Evolutionary conservation across 106 monocot genomes (phyloP).

Genomic region (Phalaenopsis aphrodite): DNA sequence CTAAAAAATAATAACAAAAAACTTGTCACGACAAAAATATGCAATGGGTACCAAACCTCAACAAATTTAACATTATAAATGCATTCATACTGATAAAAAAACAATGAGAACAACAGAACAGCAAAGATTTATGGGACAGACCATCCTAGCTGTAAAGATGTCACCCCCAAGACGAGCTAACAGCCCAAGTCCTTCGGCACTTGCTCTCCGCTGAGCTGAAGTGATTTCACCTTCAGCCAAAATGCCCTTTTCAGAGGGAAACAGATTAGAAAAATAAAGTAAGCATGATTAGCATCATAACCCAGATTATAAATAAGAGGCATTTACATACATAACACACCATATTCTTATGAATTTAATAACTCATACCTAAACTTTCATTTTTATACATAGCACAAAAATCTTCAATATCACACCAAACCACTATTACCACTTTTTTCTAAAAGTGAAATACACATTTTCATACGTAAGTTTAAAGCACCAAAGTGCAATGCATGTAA

Average conservation of each 20-base stretch:
- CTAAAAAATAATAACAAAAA: not conserved
- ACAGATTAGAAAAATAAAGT: slow-evolving; percentile 1
- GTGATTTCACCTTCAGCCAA: slow-evolving; percentile 61
- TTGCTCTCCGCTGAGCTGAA: slow-evolving; percentile 78
- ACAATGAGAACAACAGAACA: not conserved
- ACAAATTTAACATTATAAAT: not conserved
- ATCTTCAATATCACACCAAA: too few species aligned
- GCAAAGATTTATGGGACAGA: slow-evolving; percentile 17
- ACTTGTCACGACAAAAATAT: not conserved
- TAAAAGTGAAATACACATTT: too few species aligned
- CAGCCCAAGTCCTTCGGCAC: slow-evolving; percentile 82
- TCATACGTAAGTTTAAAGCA: too few species aligned
- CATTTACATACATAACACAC: too few species aligned
- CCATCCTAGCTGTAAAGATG: slow-evolving; percentile 86
- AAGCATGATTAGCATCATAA: not conserved
- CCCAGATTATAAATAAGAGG: not conserved
- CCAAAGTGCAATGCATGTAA: too few species aligned
- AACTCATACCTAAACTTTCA: too few species aligned
- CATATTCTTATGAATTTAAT: too few species aligned
- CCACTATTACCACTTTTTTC: too few species aligned
- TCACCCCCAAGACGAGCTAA: slow-evolving; percentile 86
- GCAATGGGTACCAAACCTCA: not conserved
- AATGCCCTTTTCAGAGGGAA: slow-evolving; percentile 40
- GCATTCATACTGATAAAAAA: not conserved
- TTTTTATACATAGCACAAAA: too few species aligned